Evolutionary conservation across 495 filamentous ascomycete genomes (phyloP).

Genomic region (Aspergillus steynii): DNA sequence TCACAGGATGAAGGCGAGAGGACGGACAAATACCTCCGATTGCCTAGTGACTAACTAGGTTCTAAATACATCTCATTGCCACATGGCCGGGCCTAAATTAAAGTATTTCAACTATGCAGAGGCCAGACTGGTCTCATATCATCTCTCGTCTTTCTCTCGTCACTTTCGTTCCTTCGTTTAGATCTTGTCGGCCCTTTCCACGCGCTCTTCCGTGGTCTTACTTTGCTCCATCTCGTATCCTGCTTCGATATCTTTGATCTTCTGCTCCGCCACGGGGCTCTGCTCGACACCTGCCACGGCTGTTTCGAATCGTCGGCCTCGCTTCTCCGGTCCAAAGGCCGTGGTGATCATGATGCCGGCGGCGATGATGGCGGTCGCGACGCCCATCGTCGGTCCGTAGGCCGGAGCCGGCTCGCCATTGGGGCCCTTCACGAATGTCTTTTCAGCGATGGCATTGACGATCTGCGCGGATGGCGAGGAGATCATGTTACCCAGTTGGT

Average conservation of each 20-base stretch:
- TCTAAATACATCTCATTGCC: background rate
- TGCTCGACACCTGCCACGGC: slow-evolving; percentile 49
- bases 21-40: too few species aligned
- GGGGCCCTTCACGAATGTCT: slow-evolving; percentile 42
- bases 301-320: slow-evolving; percentile 66
- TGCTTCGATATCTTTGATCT: slow-evolving; percentile 5
- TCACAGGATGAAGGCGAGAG: too few species aligned
- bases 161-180: background rate
- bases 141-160: background rate
- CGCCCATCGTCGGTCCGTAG: slow-evolving; percentile 68
- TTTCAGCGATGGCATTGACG: slow-evolving; percentile 66
- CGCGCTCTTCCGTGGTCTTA: slow-evolving; percentile 18
- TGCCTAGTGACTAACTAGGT: background rate
- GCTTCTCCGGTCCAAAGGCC: slow-evolving; percentile 57
- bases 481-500: slow-evolving; percentile 77
- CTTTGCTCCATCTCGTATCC: slow-evolving; percentile 6
- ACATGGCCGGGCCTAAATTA: background rate
- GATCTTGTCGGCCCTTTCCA: slow-evolving; percentile 30
- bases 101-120: background rate
- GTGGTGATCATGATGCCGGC: slow-evolving; percentile 62
- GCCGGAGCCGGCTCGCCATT: slow-evolving; percentile 57
- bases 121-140: background rate
- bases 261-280: background rate
- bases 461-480: slow-evolving; percentile 72
- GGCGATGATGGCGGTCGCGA: slow-evolving; percentile 70